Percentiles rank a stretch among this genome's conserved stretches.
Evolutionary conservation across 73 alveolate genomes (phyloP).

Genomic region (Paramecium sexaurelia): DNA sequence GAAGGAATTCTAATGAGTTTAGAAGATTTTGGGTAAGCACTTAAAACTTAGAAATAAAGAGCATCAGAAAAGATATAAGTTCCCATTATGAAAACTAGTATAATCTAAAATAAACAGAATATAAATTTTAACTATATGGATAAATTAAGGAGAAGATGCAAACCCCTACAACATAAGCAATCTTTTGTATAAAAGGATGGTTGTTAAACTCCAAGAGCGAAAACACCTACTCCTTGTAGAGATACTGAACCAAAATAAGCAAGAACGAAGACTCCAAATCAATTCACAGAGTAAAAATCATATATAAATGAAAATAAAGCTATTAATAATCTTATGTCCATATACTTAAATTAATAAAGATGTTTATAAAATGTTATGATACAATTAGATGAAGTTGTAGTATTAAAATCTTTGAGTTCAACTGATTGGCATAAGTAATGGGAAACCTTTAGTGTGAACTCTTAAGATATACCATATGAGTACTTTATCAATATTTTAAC

Average conservation of each 20-base stretch:
- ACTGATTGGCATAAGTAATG: slow-evolving; percentile 36
- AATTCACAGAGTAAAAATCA: neutral
- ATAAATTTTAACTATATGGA: neutral
- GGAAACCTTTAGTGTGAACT: slow-evolving; percentile 8
- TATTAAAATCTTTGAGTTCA: neutral
- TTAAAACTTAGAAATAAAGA: slow-evolving; percentile 43
- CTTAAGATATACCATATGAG: neutral
- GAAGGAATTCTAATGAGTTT: neutral
- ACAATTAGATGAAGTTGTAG: neutral
- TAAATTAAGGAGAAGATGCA: slow-evolving; percentile 3
- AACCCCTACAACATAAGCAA: neutral
- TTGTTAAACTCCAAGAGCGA: neutral
- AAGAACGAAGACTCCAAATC: neutral
- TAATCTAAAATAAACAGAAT: neutral
- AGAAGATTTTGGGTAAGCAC: neutral
- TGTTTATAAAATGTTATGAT: slow-evolving; percentile 22
- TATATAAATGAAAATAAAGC: neutral
- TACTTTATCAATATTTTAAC: neutral
- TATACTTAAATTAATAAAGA: slow-evolving; percentile 38
- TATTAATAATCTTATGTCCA: neutral
- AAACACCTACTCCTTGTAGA: neutral
- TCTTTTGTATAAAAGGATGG: neutral
- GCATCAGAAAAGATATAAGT: neutral
- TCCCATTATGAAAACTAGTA: neutral
- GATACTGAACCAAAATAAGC: neutral